phyloP scores from a whole-genome alignment of 306 rosid genomes.

The Cucurbita moschata region DNA sequence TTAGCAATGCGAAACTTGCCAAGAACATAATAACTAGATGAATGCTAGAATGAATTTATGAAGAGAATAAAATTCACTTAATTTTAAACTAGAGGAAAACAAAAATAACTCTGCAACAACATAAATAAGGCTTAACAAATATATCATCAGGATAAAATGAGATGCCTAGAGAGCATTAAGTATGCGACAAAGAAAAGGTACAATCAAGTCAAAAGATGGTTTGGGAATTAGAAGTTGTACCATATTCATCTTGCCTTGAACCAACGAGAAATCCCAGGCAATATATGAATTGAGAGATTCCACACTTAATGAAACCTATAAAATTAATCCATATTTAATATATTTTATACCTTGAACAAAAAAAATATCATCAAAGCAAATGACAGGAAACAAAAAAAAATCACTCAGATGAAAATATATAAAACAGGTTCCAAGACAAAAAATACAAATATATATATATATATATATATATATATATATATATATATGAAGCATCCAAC shows the following conservation, averaged over 20 bases:
- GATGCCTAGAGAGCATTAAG: background rate
- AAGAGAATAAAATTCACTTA: background rate
- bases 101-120: background rate
- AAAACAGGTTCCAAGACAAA: background rate
- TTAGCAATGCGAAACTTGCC: background rate
- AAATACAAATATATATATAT: background rate
- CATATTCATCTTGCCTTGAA: conserved; percentile 81
- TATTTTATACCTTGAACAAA: background rate
- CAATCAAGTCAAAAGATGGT: conserved; percentile 6
- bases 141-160: background rate
- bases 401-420: background rate
- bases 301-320: conserved; percentile 63
- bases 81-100: background rate
- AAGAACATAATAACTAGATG: background rate
- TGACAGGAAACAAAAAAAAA: background rate
- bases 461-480: background rate
- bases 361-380: background rate
- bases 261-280: conserved; percentile 92
- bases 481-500: background rate
- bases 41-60: background rate
- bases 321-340: background rate
- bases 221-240: conserved; percentile 31
- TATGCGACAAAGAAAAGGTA: background rate
- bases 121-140: background rate
- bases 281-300: conserved; percentile 73